Conservation (phyloP, 2,329 filamentous ascomycete species). For the Aureobasidium musti region DNA sequence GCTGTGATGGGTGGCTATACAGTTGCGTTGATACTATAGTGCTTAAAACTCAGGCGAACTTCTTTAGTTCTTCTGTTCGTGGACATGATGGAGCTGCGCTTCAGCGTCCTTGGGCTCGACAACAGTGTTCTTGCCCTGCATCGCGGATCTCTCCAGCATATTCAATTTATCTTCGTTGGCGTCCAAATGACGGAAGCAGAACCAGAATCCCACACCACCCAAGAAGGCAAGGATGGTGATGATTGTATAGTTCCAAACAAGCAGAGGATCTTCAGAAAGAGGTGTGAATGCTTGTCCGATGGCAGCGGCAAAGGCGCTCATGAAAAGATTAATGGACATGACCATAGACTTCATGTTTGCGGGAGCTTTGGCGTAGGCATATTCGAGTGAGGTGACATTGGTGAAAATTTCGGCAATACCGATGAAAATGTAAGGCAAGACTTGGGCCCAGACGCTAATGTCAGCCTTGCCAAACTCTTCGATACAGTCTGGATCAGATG, state of each 20-base stretch:
- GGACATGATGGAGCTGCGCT: slow-evolving; percentile 12
- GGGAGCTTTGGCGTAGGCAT: slow-evolving; percentile 52
- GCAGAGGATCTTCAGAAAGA: slow-evolving; percentile 62
- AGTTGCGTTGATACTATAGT: no score
- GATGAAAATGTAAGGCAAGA: slow-evolving; percentile 49
- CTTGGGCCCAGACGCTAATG: slow-evolving; percentile 50
- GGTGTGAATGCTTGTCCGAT: slow-evolving; percentile 64
- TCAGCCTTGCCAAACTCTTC: slow-evolving; percentile 24
- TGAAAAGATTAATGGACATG: slow-evolving; percentile 60
- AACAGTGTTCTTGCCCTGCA: slow-evolving; percentile 8
- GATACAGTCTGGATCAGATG: slow-evolving; percentile 11
- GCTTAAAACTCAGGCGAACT: background rate
- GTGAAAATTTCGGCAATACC: slow-evolving; percentile 49
- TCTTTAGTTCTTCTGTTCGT: slow-evolving; percentile 1
- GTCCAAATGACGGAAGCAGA: slow-evolving; percentile 66
- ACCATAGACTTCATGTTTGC: slow-evolving; percentile 52
- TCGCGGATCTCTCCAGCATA: slow-evolving; percentile 46
- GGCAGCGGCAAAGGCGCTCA: slow-evolving; percentile 59
- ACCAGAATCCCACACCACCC: slow-evolving; percentile 67
- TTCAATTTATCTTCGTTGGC: slow-evolving; percentile 69
- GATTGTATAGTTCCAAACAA: slow-evolving; percentile 68
- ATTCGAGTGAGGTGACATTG: slow-evolving; percentile 49
- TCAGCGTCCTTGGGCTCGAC: slow-evolving; percentile 2
- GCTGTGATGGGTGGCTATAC: no score
- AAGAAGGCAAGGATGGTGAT: slow-evolving; percentile 64